phyloP scores from a whole-genome alignment of 2,329 filamentous ascomycete genomes.

The Fusarium sublunatum region DNA sequence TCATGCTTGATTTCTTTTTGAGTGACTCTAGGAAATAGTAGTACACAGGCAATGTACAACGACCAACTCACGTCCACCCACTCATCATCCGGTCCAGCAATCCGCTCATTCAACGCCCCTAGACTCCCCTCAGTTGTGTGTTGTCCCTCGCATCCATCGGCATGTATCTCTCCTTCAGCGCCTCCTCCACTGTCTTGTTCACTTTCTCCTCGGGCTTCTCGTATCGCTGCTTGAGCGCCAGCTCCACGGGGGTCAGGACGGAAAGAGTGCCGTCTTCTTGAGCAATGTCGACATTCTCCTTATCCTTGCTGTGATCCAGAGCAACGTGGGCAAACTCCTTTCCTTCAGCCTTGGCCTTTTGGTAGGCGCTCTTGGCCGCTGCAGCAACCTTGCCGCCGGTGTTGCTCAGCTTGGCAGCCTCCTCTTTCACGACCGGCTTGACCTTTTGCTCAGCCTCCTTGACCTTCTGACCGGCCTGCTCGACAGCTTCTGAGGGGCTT shows the following conservation, averaged over 20 bases:
- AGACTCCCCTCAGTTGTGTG: slow-evolving; percentile 56
- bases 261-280: slow-evolving; percentile 51
- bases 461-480: slow-evolving; percentile 47
- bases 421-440: slow-evolving; percentile 50
- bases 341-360: slow-evolving; percentile 46
- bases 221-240: slow-evolving; percentile 64
- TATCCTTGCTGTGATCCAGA: slow-evolving; percentile 49
- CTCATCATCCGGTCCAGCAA: slow-evolving; percentile 18
- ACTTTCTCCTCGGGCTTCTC: slow-evolving; percentile 54
- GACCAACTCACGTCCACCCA: slow-evolving; percentile 33
- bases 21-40: slow-evolving; percentile 45
- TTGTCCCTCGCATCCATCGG: slow-evolving; percentile 60
- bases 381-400: slow-evolving; percentile 45
- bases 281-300: slow-evolving; percentile 51
- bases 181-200: slow-evolving; percentile 64
- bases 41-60: slow-evolving; percentile 48
- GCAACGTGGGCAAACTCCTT: slow-evolving; percentile 40
- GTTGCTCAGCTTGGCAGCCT: slow-evolving; percentile 42
- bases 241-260: slow-evolving; percentile 56
- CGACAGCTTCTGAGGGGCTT: slow-evolving; percentile 46
- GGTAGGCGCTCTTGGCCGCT: slow-evolving; percentile 53
- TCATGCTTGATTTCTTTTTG: slow-evolving; percentile 42
- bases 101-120: slow-evolving; percentile 29
- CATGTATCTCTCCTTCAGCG: slow-evolving; percentile 66
- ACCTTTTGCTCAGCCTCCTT: slow-evolving; percentile 50